These are phyloP conservation scores for Fusarium sp. DNA, from an alignment of 2,329 filamentous ascomycete species.

Conservation along the genomic window DNA sequence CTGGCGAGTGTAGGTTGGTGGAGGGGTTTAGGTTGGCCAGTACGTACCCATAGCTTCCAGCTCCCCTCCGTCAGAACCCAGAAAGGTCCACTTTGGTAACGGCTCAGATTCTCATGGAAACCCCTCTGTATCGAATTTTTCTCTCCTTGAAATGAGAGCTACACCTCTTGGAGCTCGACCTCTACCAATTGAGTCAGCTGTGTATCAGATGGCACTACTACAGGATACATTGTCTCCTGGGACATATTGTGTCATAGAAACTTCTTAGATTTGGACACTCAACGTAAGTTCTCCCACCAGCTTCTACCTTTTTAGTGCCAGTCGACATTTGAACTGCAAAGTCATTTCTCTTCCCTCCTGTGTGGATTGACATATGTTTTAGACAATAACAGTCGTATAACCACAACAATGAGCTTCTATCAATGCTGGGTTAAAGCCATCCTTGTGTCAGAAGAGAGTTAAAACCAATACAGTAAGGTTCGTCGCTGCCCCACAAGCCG, in stretches of 20 bases:
- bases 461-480: constrained; percentile 8
- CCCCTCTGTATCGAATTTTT: background rate
- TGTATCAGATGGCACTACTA: background rate
- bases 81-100: constrained; percentile 22
- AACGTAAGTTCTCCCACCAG: background rate
- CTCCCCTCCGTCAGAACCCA: background rate
- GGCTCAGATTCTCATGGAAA: constrained; percentile 4
- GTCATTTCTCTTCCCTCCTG: too few relatives aligned
- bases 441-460: background rate
- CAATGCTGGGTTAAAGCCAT: background rate
- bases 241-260: background rate
- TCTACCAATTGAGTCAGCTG: background rate
- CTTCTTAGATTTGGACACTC: background rate
- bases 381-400: background rate
- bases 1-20: constrained; percentile 20
- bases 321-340: background rate
- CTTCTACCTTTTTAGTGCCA: background rate
- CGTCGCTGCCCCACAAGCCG: constrained; percentile 10
- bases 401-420: background rate
- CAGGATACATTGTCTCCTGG: background rate
- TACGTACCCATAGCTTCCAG: constrained; percentile 31
- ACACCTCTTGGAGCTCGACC: background rate
- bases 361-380: background rate
- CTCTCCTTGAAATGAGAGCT: background rate
- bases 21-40: constrained; percentile 36